phyloP scores from a whole-genome alignment of 1,139 yeast species.

The Suhomyces anneliseae region DNA sequence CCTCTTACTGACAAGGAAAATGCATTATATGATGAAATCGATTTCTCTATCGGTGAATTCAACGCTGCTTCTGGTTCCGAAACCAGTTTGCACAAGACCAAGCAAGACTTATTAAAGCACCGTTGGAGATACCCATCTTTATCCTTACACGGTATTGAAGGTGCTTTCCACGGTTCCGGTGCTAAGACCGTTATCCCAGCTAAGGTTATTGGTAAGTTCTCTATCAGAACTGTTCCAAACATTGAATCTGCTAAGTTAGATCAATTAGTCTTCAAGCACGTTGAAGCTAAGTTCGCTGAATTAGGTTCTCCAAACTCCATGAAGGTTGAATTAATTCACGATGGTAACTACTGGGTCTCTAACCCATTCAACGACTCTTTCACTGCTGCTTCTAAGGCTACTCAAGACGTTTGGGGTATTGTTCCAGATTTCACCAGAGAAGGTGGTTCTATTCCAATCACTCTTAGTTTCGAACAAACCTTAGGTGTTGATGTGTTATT shows the following conservation, averaged over 20 bases:
- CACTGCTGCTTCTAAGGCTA: slow-evolving; percentile 93
- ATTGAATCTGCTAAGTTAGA: slow-evolving; percentile 81
- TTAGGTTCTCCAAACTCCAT: slow-evolving; percentile 75
- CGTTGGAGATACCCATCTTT: slow-evolving; percentile 98
- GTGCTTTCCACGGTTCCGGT: slow-evolving; percentile 93
- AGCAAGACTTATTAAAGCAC: slow-evolving; percentile 87
- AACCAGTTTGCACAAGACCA: slow-evolving; percentile 73
- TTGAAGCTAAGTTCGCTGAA: slow-evolving; percentile 61
- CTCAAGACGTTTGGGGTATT: slow-evolving; percentile 89
- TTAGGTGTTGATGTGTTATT: slow-evolving; percentile 82
- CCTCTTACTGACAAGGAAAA: slow-evolving; percentile 83
- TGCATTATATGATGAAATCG: slow-evolving; percentile 77
- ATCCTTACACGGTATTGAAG: slow-evolving; percentile 95
- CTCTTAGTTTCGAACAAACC: slow-evolving; percentile 85
- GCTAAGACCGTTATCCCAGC: slow-evolving; percentile 99
- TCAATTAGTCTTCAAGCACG: slow-evolving; percentile 69
- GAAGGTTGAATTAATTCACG: slow-evolving; percentile 79
- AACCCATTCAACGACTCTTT: slow-evolving; percentile 92
- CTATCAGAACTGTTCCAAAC: slow-evolving; percentile 95
- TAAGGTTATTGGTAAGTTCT: slow-evolving; percentile 88
- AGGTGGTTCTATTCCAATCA: slow-evolving; percentile 97
- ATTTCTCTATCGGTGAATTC: slow-evolving; percentile 79
- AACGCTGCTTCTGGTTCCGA: slow-evolving; percentile 87
- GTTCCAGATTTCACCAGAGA: slow-evolving; percentile 97
- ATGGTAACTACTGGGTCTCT: slow-evolving; percentile 94